Base-by-base conservation (phyloP, 2,329 filamentous ascomycete genomes). In the Ophiostoma pallidulum region DNA sequence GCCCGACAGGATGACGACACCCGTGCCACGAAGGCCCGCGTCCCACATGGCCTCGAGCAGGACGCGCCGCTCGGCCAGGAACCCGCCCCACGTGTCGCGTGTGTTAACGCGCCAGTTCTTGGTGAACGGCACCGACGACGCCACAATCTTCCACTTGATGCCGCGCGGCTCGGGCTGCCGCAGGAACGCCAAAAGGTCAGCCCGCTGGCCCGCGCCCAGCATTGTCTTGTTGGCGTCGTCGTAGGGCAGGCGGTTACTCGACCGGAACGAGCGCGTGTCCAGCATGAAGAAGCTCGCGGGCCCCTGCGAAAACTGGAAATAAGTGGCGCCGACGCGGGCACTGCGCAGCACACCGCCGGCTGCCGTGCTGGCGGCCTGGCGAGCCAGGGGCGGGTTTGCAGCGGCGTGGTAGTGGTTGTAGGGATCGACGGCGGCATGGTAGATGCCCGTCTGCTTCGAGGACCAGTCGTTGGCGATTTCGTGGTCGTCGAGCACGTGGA, bases 381-480 rank as follows among this genome's bases (percentile, higher is more conserved):
- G 69, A 51, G 84, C 72, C 40, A 68, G 59, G 8, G 92, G 90
- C 2, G 92, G 92, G 64, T 98, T 98, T 3, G 79, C 79, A 3
- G 80, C 75, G 29, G 82, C 82, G 53, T 98, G 91, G 61, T 98
- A 98, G 59, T 89, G 78, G 41, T 82, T 71, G 71, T 86, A 98
- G 1, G 91, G 87, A 51, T 94, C 88, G 38, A 86, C 78, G 4
- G 91, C 90, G 0, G 84, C 78, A 3, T 74, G 65, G 60, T 91
- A 96, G 0, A 94, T 77, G 6, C 86, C 86, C 0, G 86, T 89
- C 13, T 78, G 83, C 61, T 91, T 92, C 16, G 76, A 73, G 51
- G 84, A 80, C 89, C 90, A 97, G 66, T 97, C 92, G 57, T 98
- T 97, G 5, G 78, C 77, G 52, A 98, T 96, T 62, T 98, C 92